Percentiles rank a stretch among this genome's conserved stretches.
phyloP scores from a whole-genome alignment of 345 rosid species.

The Eucalyptus pauciflora region DNA sequence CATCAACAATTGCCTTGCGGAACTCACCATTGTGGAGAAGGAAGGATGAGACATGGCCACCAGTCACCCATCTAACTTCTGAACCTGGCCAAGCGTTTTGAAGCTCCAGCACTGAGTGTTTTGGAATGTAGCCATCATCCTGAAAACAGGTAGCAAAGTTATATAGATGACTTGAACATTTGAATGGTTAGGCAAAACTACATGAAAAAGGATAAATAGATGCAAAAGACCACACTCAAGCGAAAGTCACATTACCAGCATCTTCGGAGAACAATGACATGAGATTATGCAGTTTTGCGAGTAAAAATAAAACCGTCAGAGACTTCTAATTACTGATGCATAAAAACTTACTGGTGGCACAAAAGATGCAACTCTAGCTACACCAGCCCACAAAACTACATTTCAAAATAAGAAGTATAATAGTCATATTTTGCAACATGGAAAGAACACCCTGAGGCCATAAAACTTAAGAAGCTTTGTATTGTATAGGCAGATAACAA shows the following conservation, averaged over 20 bases:
- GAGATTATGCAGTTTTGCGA: neutral
- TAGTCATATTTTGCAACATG: neutral
- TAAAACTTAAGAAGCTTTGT: neutral
- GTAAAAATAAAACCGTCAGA: neutral
- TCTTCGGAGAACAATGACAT: neutral
- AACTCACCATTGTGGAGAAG: constrained; percentile 73
- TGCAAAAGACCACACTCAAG: neutral
- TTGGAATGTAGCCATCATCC: constrained; percentile 99
- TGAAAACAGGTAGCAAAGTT: constrained; percentile 1
- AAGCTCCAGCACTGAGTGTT: constrained; percentile 88
- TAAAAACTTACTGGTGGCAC: neutral
- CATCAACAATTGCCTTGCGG: constrained; percentile 79
- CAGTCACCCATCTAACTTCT: constrained; percentile 98
- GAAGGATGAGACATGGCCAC: constrained; percentile 93
- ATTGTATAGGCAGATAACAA: neutral
- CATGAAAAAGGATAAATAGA: neutral
- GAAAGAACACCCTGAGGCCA: neutral
- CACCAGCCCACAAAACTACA: neutral
- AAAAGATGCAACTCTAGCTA: neutral
- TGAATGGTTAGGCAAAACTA: neutral
- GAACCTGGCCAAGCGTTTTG: constrained; percentile 99
- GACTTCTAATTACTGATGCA: neutral
- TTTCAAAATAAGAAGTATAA: neutral
- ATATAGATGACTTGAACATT: neutral
- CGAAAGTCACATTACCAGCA: neutral